These are phyloP conservation scores for Colletotrichum sp. DNA, from an alignment of 2,329 filamentous ascomycete species.

Conservation along the genomic window DNA sequence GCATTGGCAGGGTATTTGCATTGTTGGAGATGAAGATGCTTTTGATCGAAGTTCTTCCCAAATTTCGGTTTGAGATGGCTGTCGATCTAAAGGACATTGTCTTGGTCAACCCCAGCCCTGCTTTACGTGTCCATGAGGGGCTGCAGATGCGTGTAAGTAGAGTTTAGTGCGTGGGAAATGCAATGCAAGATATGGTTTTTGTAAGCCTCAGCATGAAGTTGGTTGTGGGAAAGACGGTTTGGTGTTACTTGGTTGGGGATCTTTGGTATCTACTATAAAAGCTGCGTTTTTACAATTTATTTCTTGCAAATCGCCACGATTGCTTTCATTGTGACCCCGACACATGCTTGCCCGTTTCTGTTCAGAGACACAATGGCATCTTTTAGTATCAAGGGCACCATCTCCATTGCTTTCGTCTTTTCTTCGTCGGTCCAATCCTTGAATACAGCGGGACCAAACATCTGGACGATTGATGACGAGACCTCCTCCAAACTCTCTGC, in stretches of 20 bases:
- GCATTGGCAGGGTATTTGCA: slow-evolving; percentile 40
- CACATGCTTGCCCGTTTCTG: not conserved
- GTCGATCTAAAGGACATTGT: slow-evolving; percentile 26
- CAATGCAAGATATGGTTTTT: too few species aligned
- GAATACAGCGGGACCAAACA: not conserved
- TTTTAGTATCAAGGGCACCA: not conserved
- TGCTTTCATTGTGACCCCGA: slow-evolving; percentile 1
- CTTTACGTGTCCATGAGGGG: not conserved
- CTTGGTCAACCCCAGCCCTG: slow-evolving; percentile 5
- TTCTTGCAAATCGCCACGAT: slow-evolving; percentile 3
- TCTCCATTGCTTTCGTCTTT: not conserved
- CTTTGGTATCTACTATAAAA: too few species aligned
- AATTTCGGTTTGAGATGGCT: slow-evolving; percentile 31
- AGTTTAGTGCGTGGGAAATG: too few species aligned
- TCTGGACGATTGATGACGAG: not conserved
- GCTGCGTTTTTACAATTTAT: not conserved
- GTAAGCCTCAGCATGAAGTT: too few species aligned
- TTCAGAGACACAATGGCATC: not conserved
- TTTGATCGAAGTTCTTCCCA: slow-evolving; percentile 33
- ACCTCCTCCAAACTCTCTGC: not conserved
- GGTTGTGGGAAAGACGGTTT: too few species aligned
- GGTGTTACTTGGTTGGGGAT: too few species aligned
- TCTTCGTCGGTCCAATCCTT: slow-evolving; percentile 13
- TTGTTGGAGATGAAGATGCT: slow-evolving; percentile 42
- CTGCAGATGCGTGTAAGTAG: too few species aligned